Evolutionary conservation across 306 rosid species (phyloP), one percentile per base, ranked within the genome.

Genomic region (Mucuna pruriens): DNA sequence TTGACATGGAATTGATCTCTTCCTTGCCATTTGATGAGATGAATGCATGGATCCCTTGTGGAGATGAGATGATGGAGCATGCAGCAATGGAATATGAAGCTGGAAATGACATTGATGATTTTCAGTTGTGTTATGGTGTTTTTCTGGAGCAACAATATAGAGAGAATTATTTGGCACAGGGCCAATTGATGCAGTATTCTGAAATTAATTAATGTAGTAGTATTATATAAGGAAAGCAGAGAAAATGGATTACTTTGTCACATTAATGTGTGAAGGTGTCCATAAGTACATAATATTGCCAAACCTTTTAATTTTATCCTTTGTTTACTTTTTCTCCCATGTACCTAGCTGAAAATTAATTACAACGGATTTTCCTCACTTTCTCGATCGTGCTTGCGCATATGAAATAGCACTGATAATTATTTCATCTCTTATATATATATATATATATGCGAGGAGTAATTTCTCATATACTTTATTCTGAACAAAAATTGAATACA

Each of bases 11-110:
- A 23, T 63, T 65, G 51, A 63, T 44, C 34, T 66, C 88, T 83
- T 83, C 82, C 15, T 65, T 71, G 9, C 85, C 20, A 0, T 72
- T 76, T 15, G 82, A 79, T 66, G 85, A 82, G 46, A 39, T 75
- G 76, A 78, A 86, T 83, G 69, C 49, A 42, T 83, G 83, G 87
- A 78, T 70, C 9, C 23, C 81, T 42, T 76, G 48, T 75, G 88
- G 62, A 55, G 71, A 68, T 39, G 77, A 77, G 25, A 82, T 79
- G 68, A 79, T 69, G 82, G 85, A 74, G n/a, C 52, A 54, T 77
- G 23, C 52, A 9, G n/a, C 69, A 48, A 80, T 49, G 79, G 83
- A 67, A 71, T 81, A 70, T 81, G 83, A 46, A 76, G 83, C 6
- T 79, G 49, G 16, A 77, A 84, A 58, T 82, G 48, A 45, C 0